Conservation (phyloP, 2,329 filamentous ascomycete species). For the Cylindrodendrum hubeiense region DNA sequence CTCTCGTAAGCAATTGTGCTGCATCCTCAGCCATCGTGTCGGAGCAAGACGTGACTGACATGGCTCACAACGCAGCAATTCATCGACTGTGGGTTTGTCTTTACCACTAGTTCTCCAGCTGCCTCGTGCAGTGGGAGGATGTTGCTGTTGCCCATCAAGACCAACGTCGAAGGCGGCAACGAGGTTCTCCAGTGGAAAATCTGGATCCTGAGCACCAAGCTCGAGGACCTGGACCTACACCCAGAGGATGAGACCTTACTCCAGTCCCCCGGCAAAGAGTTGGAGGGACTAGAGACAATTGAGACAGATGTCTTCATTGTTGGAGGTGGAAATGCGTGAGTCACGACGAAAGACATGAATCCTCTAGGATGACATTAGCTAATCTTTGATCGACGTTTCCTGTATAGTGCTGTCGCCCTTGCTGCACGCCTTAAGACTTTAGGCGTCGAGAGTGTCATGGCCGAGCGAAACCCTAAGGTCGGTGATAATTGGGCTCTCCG, state of each 20-base stretch:
- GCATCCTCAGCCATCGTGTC: neutral
- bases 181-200: constrained; percentile 21
- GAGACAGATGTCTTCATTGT: constrained; percentile 28
- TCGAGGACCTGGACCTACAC: constrained; percentile 22
- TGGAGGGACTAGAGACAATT: neutral
- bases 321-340: constrained; percentile 32
- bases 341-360: neutral
- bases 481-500: constrained; percentile 34
- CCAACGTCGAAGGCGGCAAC: no score
- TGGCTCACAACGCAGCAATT: constrained; percentile 16
- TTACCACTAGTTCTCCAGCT: constrained; percentile 14
- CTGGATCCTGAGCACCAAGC: constrained; percentile 33
- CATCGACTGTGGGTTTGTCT: constrained; percentile 14
- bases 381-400: neutral
- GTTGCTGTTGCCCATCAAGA: constrained; percentile 16
- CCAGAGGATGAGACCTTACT: constrained; percentile 22
- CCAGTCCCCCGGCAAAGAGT: neutral
- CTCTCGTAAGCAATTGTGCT: constrained; percentile 8
- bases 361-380: neutral
- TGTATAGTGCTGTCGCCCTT: constrained; percentile 17
- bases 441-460: constrained; percentile 27
- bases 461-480: constrained; percentile 16
- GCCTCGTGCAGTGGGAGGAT: constrained; percentile 18
- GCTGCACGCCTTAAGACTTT: constrained; percentile 30
- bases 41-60: neutral